Evolutionary conservation across 441 rosid genomes (phyloP), one percentile per base, ranked within the genome.

Genomic region (Gossypium gossypioides): DNA sequence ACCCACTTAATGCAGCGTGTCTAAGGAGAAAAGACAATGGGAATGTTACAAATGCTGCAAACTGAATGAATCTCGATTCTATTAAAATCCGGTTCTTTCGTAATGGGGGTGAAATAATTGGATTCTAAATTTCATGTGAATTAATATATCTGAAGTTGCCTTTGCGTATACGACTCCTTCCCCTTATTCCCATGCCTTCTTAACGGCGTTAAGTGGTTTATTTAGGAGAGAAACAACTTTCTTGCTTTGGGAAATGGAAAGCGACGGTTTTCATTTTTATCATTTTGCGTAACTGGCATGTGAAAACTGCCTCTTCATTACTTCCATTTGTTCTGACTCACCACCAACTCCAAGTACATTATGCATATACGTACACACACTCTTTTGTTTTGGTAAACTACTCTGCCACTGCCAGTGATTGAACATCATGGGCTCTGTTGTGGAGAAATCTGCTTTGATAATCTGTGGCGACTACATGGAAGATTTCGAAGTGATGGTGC

Each of bases 391-490:
- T 19, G 52, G 19, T 42, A 5, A 22, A 19, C 15, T 60, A 4
- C 42, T 21, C 54, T 21, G 19, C 2, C 69, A 64, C 54, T 42
- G 32, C 9, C 69, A 42, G 54, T 72, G 18, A 22, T 56, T 59
- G 48, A 71, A 37, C 34, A 60, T 34, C 24, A 77, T 75, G 78
- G 80, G 69, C 51, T 78, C 78, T n/a, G 54, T 68, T 67, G 74
- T 75, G 55, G 66, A 75, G 62, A 81, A 77, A 63, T 76, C 85
- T 32, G 84, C 78, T 55, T 59, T 84, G 52, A 76, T 84, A 58
- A 58, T 81, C 73, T 84, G 87, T 54, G 85, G 87, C 50, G 87
- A 84, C 16, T 81, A 77, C 82, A 80, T 84, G 87, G 87, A 84
- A 67, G 87, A 81, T 4, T 84, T 75, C 19, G 83, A 84, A 74